These are phyloP conservation scores for Lachnellula hyalina DNA, from an alignment of 2,329 filamentous ascomycete genomes.

Conservation along the genomic window DNA sequence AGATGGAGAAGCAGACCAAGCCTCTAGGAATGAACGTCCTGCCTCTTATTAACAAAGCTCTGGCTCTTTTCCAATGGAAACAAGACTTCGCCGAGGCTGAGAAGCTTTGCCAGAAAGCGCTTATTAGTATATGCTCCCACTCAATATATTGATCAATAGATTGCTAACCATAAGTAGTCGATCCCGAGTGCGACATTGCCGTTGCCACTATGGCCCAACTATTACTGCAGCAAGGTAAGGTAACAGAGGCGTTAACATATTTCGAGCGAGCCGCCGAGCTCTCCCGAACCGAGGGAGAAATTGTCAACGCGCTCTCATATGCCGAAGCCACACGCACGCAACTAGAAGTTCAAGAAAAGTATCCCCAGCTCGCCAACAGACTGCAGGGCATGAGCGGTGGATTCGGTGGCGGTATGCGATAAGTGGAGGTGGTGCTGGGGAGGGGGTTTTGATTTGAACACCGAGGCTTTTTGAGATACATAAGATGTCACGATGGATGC, in stretches of 20 bases:
- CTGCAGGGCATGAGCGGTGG: slow-evolving; percentile 55
- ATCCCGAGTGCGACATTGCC: slow-evolving; percentile 97
- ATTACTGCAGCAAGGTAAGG: slow-evolving; percentile 94
- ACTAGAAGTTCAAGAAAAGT: slow-evolving; percentile 84
- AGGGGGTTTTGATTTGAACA: not conserved
- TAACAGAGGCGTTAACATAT: slow-evolving; percentile 89
- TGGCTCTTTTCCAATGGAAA: slow-evolving; percentile 97
- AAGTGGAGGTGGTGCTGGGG: slow-evolving; percentile 7
- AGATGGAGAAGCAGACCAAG: slow-evolving; percentile 94
- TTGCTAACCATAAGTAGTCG: slow-evolving; percentile 53
- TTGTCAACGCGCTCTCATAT: slow-evolving; percentile 93
- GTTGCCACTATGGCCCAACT: slow-evolving; percentile 98
- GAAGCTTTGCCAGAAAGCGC: slow-evolving; percentile 92
- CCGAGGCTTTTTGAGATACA: slow-evolving; percentile 1
- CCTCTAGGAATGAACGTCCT: slow-evolving; percentile 96
- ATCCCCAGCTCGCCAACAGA: slow-evolving; percentile 71
- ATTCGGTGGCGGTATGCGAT: slow-evolving; percentile 25
- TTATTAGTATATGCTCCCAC: slow-evolving; percentile 71
- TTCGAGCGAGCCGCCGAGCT: slow-evolving; percentile 96
- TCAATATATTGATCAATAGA: not conserved
- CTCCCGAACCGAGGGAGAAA: slow-evolving; percentile 88
- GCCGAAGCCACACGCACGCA: slow-evolving; percentile 96
- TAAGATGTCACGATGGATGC: not conserved
- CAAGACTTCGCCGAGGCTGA: slow-evolving; percentile 92
- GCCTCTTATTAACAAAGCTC: slow-evolving; percentile 95